A percentile compares a stretch with the other conserved stretches of the same genome.
Evolutionary conservation across 2,329 filamentous ascomycete species (phyloP).

Genomic region (Tricladium varicosporioides): DNA sequence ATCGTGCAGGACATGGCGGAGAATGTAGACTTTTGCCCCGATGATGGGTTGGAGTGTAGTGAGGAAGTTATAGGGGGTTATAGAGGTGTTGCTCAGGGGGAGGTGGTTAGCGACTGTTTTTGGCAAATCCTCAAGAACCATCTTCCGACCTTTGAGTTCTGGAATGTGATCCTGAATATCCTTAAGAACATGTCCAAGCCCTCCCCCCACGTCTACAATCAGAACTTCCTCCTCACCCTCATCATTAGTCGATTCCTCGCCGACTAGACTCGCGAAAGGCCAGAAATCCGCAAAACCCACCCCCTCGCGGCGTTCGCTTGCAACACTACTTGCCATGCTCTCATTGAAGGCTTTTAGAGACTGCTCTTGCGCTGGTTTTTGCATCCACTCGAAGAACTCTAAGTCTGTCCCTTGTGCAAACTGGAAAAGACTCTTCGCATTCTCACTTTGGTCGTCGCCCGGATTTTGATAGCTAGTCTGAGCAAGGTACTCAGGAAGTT

Average conservation of each 20-base stretch:
- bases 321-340: background rate
- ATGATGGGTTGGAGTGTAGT: background rate
- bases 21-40: constrained; percentile 2
- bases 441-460: background rate
- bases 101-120: background rate
- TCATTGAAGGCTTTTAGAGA: background rate
- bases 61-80: constrained; percentile 5
- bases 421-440: constrained; percentile 1
- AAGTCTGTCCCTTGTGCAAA: constrained; percentile 2
- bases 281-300: background rate
- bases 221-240: constrained; percentile 1
- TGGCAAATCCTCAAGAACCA: constrained; percentile 23
- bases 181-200: constrained; percentile 9
- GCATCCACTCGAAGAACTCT: constrained; percentile 7
- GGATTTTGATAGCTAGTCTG: background rate
- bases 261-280: background rate
- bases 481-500: background rate
- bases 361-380: background rate
- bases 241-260: background rate
- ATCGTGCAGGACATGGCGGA: constrained; percentile 9
- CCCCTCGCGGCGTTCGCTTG: background rate
- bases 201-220: constrained; percentile 6
- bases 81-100: background rate
- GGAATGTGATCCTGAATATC: constrained; percentile 9
- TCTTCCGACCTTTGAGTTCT: constrained; percentile 12